Evolutionary conservation across 1,284 basidiomycete species (phyloP), one percentile per base, ranked within the genome.

Genomic region (Golubevia pallescens): DNA sequence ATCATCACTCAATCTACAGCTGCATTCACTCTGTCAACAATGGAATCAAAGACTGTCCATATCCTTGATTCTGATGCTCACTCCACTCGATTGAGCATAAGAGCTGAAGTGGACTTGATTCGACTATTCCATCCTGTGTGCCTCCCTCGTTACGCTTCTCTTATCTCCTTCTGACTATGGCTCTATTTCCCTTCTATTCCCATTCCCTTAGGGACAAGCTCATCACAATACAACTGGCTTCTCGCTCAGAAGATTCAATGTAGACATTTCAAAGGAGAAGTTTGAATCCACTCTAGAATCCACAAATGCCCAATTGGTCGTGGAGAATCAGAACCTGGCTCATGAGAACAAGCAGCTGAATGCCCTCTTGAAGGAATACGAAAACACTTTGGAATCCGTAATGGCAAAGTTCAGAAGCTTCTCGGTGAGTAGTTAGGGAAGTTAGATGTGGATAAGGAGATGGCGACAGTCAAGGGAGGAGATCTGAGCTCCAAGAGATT

Each of bases 351-450:
- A 93, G 86, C 94, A 97, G 84, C 89, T 98, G 32, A 92, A 92
- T 67, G 84, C 90, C 24, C 88, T 99, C 24, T 87, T 99, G 65
- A 95, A 95, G 77, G 97, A 99, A 86, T 96, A 97, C 84, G 96
- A 99, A 86, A 89, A 89, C 69, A 97, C 95, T 0, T 90, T 99
- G 87, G 95, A 98, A 81, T 94, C 91, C 42, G 93, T 99, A 83
- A 98, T 99, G 96, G 88, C 90, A 66, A 97, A 97, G 87, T 98
- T 98, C 86, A 90, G 95, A 61, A 92, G 92, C 69, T 93, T 97
- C 80, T 91, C 94, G 19, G 95, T 97, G 84, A 81, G 94, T 90
- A 16, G 59, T 13, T 2, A 53, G n/a, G 2, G 51, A 8, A 3
- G n/a, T 20, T 24, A 61, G n/a, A 8, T 2, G 2, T 1, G 21